These are phyloP conservation scores for Syncephalastrum racemosum DNA, from an alignment of 371 early-diverging fungal genomes.

Conservation along the genomic window DNA sequence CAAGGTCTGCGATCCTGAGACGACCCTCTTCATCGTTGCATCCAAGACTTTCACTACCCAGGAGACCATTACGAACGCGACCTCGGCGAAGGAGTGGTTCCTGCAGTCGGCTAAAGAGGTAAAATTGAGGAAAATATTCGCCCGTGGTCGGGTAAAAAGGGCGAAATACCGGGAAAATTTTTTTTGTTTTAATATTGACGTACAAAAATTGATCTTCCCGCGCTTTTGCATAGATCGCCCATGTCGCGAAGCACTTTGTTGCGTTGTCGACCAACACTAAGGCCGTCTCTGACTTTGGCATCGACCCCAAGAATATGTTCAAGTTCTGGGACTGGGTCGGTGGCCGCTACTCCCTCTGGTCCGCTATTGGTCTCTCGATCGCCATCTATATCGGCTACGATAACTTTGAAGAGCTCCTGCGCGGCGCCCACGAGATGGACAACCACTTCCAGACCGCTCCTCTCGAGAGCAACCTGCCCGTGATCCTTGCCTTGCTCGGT, in stretches of 20 bases:
- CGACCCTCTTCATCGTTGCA: conserved; percentile 96
- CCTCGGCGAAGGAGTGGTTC: conserved; percentile 94
- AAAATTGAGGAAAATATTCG: conserved; percentile 28
- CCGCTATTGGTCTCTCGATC: conserved; percentile 97
- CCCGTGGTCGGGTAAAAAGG: conserved; percentile 1
- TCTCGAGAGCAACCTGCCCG: conserved; percentile 91
- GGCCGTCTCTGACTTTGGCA: conserved; percentile 91
- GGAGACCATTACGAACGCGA: conserved; percentile 98
- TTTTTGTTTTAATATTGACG: conserved; percentile 10
- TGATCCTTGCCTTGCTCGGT: conserved; percentile 91
- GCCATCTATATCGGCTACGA: conserved; percentile 94
- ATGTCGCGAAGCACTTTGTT: conserved; percentile 98
- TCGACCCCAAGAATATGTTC: conserved; percentile 94
- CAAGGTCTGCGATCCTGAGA: conserved; percentile 86
- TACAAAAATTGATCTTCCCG: neutral
- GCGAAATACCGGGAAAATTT: conserved; percentile 1
- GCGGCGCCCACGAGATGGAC: conserved; percentile 97
- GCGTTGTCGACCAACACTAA: conserved; percentile 97
- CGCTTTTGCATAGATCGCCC: conserved; percentile 46
- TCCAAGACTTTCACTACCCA: conserved; percentile 99
- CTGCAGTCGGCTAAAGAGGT: conserved; percentile 80
- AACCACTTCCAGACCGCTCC: conserved; percentile 89
- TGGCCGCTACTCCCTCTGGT: conserved; percentile 99
- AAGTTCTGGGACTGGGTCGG: conserved; percentile 99
- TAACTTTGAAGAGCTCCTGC: conserved; percentile 91